Conservation (phyloP, 768 basidiomycete genomes). For the Candolleomyces efflorescens region DNA sequence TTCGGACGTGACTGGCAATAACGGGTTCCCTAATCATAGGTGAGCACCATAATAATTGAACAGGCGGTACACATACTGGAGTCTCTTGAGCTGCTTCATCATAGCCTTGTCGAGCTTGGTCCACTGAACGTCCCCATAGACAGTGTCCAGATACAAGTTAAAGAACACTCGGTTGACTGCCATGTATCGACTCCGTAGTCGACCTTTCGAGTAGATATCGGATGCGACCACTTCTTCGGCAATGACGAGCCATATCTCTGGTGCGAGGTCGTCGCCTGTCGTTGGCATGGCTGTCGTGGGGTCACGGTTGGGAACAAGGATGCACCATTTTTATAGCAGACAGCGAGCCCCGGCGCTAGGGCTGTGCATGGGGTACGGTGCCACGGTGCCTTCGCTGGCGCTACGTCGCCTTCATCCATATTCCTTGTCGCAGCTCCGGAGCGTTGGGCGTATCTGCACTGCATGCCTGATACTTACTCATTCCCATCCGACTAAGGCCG, state of each 20-base stretch:
- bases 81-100: constrained; percentile 20
- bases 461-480: too few relatives aligned
- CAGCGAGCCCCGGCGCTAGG: too few relatives aligned
- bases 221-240: neutral
- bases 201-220: neutral
- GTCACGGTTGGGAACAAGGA: too few relatives aligned
- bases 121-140: constrained; percentile 24
- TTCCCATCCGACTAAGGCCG: too few relatives aligned
- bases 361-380: too few relatives aligned
- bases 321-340: too few relatives aligned
- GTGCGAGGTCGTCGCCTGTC: neutral
- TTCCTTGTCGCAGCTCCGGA: too few relatives aligned
- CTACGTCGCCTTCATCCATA: too few relatives aligned
- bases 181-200: constrained; percentile 1
- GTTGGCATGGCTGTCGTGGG: neutral
- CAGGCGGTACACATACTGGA: constrained; percentile 23
- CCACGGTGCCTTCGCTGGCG: too few relatives aligned
- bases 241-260: constrained; percentile 6
- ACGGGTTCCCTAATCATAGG: constrained; percentile 22
- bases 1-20: constrained; percentile 27
- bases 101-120: constrained; percentile 24
- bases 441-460: too few relatives aligned
- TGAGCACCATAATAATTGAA: neutral
- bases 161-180: constrained; percentile 3
- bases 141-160: neutral